These are phyloP conservation scores for Henningerozyma blattae DNA, from an alignment of 805 yeast species.

Conservation along the genomic window DNA sequence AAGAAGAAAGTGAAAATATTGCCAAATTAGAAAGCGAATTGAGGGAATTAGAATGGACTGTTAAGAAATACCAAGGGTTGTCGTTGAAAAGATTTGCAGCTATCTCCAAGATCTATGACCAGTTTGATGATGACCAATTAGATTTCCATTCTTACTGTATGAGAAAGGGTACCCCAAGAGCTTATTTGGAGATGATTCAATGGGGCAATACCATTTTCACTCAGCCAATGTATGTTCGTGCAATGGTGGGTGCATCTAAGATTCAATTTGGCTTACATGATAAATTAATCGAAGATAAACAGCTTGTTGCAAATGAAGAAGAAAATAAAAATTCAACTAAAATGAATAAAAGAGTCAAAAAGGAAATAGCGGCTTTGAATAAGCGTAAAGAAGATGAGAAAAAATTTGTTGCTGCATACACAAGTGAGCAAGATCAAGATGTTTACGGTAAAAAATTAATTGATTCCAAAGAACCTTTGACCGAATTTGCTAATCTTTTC, in stretches of 20 bases:
- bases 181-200: slow-evolving; percentile 59
- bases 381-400: slow-evolving; percentile 46
- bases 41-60: slow-evolving; percentile 31
- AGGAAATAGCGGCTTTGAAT: slow-evolving; percentile 35
- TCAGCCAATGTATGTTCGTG: slow-evolving; percentile 63
- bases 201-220: slow-evolving; percentile 75
- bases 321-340: slow-evolving; percentile 6
- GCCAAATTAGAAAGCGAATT: slow-evolving; percentile 19
- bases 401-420: slow-evolving; percentile 27
- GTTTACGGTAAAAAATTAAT: slow-evolving; percentile 41
- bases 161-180: slow-evolving; percentile 81
- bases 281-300: slow-evolving; percentile 5
- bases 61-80: slow-evolving; percentile 45
- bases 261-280: slow-evolving; percentile 35
- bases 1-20: slow-evolving; percentile 8
- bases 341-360: slow-evolving; percentile 40
- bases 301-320: slow-evolving; percentile 2
- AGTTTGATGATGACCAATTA: slow-evolving; percentile 70
- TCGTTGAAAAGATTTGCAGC: slow-evolving; percentile 70
- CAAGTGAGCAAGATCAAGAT: slow-evolving; percentile 48
- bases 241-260: slow-evolving; percentile 49
- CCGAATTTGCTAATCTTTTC: slow-evolving; percentile 32
- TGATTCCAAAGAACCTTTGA: slow-evolving; percentile 29
- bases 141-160: slow-evolving; percentile 92
- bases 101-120: slow-evolving; percentile 53